phyloP scores from a whole-genome alignment of 73 alveolate genomes.

The Paramecium pentaurelia region DNA sequence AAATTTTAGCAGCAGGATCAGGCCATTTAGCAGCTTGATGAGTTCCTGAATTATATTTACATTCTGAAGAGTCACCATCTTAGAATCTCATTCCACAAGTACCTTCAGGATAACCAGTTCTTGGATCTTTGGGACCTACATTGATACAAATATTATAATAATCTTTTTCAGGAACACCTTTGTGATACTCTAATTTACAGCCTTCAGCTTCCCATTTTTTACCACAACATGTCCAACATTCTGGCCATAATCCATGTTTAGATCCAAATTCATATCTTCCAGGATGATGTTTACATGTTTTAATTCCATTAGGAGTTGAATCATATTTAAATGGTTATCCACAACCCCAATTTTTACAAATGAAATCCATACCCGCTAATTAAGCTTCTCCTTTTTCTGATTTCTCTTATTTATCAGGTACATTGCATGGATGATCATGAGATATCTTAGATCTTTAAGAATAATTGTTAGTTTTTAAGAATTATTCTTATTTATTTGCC shows the following conservation, averaged over 20 bases:
- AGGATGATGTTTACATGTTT: constrained; percentile 91
- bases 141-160: constrained; percentile 79
- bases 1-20: constrained; percentile 94
- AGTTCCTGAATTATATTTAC: constrained; percentile 87
- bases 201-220: constrained; percentile 94
- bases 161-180: constrained; percentile 83
- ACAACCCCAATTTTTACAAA: constrained; percentile 85
- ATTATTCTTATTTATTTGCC: constrained; percentile 68
- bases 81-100: constrained; percentile 89
- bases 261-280: constrained; percentile 97
- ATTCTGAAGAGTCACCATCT: constrained; percentile 71
- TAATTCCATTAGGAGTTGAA: constrained; percentile 63
- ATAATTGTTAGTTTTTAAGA: constrained; percentile 44
- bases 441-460: constrained; percentile 56
- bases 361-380: constrained; percentile 15
- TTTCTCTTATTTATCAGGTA: constrained; percentile 62
- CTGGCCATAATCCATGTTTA: constrained; percentile 98
- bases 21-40: constrained; percentile 94
- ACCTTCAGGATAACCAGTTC: constrained; percentile 85
- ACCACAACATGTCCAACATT: constrained; percentile 98
- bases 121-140: constrained; percentile 90
- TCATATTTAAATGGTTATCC: constrained; percentile 81
- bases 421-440: constrained; percentile 74
- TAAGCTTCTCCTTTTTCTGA: constrained; percentile 46
- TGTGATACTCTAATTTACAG: constrained; percentile 86